phyloP scores from a whole-genome alignment of 192 early-diverging fungal genomes.

The Entophlyctis helioformis region DNA sequence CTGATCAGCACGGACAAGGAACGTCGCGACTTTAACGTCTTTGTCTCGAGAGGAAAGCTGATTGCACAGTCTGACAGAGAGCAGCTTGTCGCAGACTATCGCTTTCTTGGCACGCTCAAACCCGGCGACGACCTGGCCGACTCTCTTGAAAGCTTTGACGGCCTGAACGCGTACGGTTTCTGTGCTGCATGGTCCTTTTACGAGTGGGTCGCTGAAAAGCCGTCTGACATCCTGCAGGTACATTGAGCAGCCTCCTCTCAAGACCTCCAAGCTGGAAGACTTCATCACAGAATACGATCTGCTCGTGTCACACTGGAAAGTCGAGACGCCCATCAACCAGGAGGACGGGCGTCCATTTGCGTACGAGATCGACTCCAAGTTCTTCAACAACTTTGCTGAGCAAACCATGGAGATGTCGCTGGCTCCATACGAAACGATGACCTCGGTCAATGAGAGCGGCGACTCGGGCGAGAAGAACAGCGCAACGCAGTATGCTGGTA shows the following conservation, averaged over 20 bases:
- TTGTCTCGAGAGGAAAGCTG: slow-evolving; percentile 19
- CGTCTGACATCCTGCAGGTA: slow-evolving; percentile 13
- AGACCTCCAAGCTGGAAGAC: slow-evolving; percentile 33
- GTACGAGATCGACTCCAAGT: slow-evolving; percentile 33
- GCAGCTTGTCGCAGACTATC: slow-evolving; percentile 13
- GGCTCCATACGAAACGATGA: slow-evolving; percentile 32
- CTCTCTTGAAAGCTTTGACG: neutral
- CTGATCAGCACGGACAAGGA: slow-evolving; percentile 10
- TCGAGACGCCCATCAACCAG: slow-evolving; percentile 32
- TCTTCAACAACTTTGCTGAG: slow-evolving; percentile 17
- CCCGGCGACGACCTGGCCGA: neutral
- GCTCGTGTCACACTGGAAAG: slow-evolving; percentile 20
- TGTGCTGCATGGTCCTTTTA: neutral
- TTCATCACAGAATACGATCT: slow-evolving; percentile 42
- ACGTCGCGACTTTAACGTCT: slow-evolving; percentile 19
- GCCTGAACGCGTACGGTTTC: neutral
- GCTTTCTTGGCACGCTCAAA: neutral
- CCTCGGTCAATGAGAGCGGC: neutral
- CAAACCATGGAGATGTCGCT: slow-evolving; percentile 22
- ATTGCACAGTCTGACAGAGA: too few species aligned
- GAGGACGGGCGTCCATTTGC: slow-evolving; percentile 48
- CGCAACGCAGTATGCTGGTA: too few species aligned
- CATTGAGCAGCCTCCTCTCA: slow-evolving; percentile 26
- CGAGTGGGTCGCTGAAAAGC: neutral
- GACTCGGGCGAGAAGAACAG: too few species aligned